Conservation (phyloP, 306 rosid genomes). For the Quercus variabilis region DNA sequence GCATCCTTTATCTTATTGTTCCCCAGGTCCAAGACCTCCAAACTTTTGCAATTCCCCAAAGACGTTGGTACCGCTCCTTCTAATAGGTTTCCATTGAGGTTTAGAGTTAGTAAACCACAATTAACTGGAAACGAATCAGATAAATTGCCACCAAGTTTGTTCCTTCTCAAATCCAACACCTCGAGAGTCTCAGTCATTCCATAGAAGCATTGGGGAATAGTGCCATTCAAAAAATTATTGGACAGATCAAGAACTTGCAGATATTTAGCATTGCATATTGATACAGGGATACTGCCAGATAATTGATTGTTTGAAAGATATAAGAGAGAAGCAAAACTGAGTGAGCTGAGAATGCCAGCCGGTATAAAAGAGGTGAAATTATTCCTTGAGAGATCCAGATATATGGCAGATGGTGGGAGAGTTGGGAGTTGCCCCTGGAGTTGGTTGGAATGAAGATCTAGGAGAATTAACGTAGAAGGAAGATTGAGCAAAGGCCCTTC, state of each 20-base stretch:
- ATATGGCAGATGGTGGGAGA: accelerated
- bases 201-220: slow-evolving; percentile 33
- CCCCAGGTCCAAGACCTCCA: slow-evolving; percentile 42
- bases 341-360: background rate
- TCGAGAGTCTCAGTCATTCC: background rate
- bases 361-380: slow-evolving; percentile 20
- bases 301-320: slow-evolving; percentile 9
- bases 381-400: slow-evolving; percentile 37
- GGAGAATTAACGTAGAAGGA: accelerated
- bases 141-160: background rate
- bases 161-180: background rate
- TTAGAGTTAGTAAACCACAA: slow-evolving; percentile 25
- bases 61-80: slow-evolving; percentile 17
- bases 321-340: accelerated
- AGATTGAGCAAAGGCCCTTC: background rate
- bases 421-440: slow-evolving; percentile 27
- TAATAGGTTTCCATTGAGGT: slow-evolving; percentile 22
- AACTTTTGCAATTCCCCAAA: accelerated
- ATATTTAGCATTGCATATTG: background rate
- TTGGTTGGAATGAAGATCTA: slow-evolving; percentile 43
- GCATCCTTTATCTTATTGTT: slow-evolving; percentile 7
- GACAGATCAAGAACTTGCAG: slow-evolving; percentile 6
- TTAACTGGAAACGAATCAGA: slow-evolving; percentile 2
- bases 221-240: slow-evolving; percentile 4
- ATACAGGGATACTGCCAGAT: background rate